Percentiles rank a stretch among this genome's conserved stretches.
phyloP scores from a whole-genome alignment of 306 rosid species.

The Rosa rugosa region DNA sequence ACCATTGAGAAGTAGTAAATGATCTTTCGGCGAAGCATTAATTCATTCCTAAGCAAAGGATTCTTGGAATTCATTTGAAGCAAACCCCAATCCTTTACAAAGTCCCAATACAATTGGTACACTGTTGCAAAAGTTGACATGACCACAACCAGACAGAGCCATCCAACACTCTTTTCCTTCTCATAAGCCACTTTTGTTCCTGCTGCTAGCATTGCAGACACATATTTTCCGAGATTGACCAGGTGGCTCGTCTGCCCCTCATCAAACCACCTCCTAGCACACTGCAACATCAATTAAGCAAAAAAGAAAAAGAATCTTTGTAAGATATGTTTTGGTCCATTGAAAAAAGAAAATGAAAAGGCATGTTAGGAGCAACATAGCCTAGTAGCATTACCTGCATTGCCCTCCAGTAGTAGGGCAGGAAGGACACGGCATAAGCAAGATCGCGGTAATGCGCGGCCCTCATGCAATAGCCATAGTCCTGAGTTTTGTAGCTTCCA shows the following conservation, averaged over 20 bases:
- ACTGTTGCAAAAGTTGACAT: constrained; percentile 90
- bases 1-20: constrained; percentile 96
- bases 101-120: constrained; percentile 99
- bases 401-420: constrained; percentile 98
- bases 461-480: constrained; percentile 84
- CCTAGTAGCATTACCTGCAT: constrained; percentile 69
- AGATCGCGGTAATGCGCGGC: constrained; percentile 71
- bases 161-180: constrained; percentile 65
- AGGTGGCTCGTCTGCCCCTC: constrained; percentile 94
- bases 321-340: neutral
- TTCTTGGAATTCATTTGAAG: constrained; percentile 91
- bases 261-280: constrained; percentile 96
- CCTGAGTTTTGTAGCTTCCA: constrained; percentile 92
- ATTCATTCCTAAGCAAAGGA: constrained; percentile 96
- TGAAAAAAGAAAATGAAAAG: neutral
- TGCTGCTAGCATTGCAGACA: constrained; percentile 99
- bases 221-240: constrained; percentile 86
- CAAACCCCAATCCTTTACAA: constrained; percentile 99
- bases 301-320: neutral
- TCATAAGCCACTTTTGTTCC: constrained; percentile 95
- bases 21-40: constrained; percentile 77
- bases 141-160: constrained; percentile 85
- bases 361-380: neutral
- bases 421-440: constrained; percentile 88
- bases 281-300: constrained; percentile 41